Evolutionary conservation across 495 filamentous ascomycete species (phyloP).

Genomic region (Tuber borchii): DNA sequence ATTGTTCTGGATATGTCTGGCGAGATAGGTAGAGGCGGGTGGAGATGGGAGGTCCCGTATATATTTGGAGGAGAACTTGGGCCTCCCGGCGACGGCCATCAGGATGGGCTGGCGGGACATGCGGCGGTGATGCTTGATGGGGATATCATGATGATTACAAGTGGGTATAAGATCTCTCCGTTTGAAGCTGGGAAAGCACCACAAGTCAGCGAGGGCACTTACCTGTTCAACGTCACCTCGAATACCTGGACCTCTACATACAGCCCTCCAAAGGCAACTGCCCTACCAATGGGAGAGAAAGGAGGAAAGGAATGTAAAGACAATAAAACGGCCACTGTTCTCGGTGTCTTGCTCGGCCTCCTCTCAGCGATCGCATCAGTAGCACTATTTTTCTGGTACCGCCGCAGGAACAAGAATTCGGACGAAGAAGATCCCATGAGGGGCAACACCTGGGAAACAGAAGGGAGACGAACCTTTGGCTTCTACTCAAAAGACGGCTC

Average conservation of each 20-base stretch:
- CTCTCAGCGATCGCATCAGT: conserved; percentile 50
- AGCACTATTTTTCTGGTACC: conserved; percentile 55
- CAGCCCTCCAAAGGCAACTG: conserved; percentile 49
- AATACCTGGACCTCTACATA: conserved; percentile 65
- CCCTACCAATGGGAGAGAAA: conserved; percentile 12
- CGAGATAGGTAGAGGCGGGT: conserved; percentile 61
- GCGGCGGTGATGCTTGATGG: conserved; percentile 76
- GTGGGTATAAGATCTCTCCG: conserved; percentile 64
- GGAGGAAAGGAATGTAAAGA: conserved; percentile 9
- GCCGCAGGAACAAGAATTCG: conserved; percentile 45
- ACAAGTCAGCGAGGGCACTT: conserved; percentile 47
- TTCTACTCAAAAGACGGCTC: conserved; percentile 20
- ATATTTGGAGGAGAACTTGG: conserved; percentile 45
- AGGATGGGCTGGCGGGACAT: conserved; percentile 70
- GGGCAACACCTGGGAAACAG: conserved; percentile 18
- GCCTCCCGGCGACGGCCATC: conserved; percentile 34
- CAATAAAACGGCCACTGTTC: conserved; percentile 58
- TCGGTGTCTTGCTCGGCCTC: conserved; percentile 66
- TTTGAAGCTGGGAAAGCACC: conserved; percentile 43
- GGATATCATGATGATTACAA: conserved; percentile 81
- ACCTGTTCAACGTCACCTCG: conserved; percentile 75
- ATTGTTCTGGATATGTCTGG: conserved; percentile 65
- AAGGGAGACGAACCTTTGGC: conserved; percentile 20
- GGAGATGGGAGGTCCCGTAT: conserved; percentile 67
- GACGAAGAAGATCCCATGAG: conserved; percentile 18